phyloP scores from a whole-genome alignment of 2,329 filamentous ascomycete species.

The Pseudogymnoascus sp. region DNA sequence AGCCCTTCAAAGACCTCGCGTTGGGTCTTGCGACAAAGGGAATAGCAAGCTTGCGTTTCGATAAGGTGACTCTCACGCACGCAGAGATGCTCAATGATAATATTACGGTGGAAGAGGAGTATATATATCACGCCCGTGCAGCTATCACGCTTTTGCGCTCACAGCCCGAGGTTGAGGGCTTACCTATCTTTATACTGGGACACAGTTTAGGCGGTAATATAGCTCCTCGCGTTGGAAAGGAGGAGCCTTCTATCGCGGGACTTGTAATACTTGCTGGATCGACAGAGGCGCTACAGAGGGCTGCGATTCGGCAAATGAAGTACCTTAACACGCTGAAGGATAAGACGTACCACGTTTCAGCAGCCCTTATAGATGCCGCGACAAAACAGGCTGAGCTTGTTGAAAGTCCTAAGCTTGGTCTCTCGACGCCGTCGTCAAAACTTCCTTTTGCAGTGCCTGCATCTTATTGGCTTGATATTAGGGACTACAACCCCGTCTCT shows the following conservation, averaged over 20 bases:
- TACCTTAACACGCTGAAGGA: neutral
- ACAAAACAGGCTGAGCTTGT: neutral
- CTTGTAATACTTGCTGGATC: neutral
- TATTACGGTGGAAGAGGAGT: neutral
- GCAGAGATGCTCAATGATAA: neutral
- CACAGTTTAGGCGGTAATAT: neutral
- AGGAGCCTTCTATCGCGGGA: neutral
- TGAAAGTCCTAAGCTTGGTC: neutral
- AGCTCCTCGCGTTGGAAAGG: neutral
- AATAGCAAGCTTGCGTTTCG: neutral
- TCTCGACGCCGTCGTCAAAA: neutral
- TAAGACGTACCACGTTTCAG: neutral
- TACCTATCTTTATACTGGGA: neutral
- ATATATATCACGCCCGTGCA: neutral
- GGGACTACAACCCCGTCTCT: neutral
- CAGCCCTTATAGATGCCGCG: neutral
- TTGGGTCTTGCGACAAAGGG: neutral
- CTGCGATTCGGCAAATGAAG: neutral
- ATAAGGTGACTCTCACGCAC: neutral
- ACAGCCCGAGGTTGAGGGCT: neutral
- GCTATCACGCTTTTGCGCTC: neutral
- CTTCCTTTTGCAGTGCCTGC: neutral
- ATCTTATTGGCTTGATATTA: constrained; percentile 1
- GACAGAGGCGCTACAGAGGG: neutral
- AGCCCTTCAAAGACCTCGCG: neutral